These are phyloP conservation scores for Sporobolomyces roseus DNA, from an alignment of 768 basidiomycete genomes.

Conservation along the genomic window DNA sequence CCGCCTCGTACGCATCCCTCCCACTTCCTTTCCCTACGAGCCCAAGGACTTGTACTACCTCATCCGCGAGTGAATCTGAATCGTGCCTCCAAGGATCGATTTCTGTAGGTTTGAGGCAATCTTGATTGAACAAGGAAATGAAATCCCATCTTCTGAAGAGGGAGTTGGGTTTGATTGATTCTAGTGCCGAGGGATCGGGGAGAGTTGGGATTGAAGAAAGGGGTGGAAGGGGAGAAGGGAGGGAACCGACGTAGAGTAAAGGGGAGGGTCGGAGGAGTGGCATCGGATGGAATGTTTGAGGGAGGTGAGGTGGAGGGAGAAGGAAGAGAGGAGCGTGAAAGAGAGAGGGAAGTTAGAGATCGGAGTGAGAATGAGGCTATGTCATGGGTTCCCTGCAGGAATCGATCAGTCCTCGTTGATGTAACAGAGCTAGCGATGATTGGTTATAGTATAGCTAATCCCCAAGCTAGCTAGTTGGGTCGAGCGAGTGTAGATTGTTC, in stretches of 20 bases:
- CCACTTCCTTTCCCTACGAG: conserved; percentile 36
- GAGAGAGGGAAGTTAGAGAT: background rate
- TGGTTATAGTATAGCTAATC: no score
- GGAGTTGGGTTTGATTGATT: background rate
- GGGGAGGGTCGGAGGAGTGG: background rate
- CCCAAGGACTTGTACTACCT: conserved; percentile 41
- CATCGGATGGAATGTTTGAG: background rate
- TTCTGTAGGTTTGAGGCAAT: conserved; percentile 10
- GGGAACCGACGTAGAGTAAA: conserved; percentile 5
- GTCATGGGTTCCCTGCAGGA: no score
- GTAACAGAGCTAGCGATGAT: no score
- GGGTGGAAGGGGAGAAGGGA: background rate
- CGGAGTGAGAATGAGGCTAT: no score
- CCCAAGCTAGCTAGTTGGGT: no score
- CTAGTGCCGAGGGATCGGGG: conserved; percentile 16
- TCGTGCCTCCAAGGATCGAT: conserved; percentile 37
- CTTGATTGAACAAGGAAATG: conserved; percentile 7
- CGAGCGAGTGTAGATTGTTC: no score
- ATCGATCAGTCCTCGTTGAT: no score
- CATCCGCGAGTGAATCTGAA: conserved; percentile 45
- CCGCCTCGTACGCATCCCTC: conserved; percentile 42
- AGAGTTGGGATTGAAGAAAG: background rate
- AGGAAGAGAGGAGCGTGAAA: background rate
- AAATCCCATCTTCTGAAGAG: conserved; percentile 31
- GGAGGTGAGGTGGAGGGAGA: background rate